phyloP scores from a whole-genome alignment of 306 rosid species.

The Alnus glutinosa region DNA sequence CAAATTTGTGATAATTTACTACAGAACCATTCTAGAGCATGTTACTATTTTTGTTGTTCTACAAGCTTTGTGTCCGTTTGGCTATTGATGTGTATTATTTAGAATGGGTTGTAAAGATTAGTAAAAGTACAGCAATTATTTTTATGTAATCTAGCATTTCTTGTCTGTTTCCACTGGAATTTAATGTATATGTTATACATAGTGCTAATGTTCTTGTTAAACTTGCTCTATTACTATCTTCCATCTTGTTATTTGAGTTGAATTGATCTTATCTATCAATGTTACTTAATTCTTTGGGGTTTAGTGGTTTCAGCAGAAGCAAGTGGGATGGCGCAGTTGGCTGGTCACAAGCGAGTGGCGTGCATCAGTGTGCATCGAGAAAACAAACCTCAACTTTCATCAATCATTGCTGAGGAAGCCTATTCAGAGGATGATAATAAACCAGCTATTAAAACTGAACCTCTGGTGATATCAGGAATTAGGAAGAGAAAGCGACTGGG shows the following conservation, averaged over 20 bases:
- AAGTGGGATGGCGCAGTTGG: conserved; percentile 44
- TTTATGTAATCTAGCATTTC: background rate
- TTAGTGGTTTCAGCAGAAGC: background rate
- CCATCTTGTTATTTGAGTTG: background rate
- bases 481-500: conserved; percentile 54
- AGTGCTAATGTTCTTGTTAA: background rate
- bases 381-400: conserved; percentile 35
- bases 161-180: background rate
- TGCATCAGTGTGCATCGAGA: conserved; percentile 31
- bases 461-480: conserved; percentile 32
- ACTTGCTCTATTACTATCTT: background rate
- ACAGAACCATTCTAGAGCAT: background rate
- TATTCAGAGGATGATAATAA: conserved; percentile 43
- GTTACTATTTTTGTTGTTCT: background rate
- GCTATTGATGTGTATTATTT: background rate
- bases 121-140: background rate
- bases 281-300: background rate
- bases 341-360: conserved; percentile 31
- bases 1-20: background rate
- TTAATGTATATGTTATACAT: background rate
- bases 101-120: background rate
- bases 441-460: conserved; percentile 33
- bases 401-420: conserved; percentile 34
- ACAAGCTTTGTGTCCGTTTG: background rate
- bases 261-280: background rate